A percentile compares a stretch with the other conserved stretches of the same genome.
Conservation (phyloP, 345 rosid genomes). For the Citropsis articulata region DNA sequence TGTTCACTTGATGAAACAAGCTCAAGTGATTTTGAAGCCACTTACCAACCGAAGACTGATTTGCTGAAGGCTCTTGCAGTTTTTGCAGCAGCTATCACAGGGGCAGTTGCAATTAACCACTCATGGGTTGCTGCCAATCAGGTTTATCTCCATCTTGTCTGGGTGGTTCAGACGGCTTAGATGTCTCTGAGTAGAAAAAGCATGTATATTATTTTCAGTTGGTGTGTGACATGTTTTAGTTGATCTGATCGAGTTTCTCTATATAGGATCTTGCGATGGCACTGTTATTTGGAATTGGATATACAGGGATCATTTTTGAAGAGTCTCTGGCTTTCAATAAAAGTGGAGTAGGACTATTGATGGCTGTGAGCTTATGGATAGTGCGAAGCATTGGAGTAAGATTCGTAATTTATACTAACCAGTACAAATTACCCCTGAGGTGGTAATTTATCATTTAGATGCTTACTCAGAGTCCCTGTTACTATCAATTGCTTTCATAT, state of each 20-base stretch:
- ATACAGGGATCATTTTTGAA: constrained; percentile 85
- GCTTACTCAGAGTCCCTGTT: background rate
- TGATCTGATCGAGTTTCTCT: constrained; percentile 23
- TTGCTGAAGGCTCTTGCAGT: constrained; percentile 71
- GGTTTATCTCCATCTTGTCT: constrained; percentile 32
- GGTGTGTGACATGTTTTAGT: constrained; percentile 1
- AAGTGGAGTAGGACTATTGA: constrained; percentile 90
- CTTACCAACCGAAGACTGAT: constrained; percentile 85
- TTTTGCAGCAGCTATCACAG: constrained; percentile 73
- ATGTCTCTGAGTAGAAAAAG: background rate
- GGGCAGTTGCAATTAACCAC: constrained; percentile 80
- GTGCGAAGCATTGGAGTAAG: constrained; percentile 88
- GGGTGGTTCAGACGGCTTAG: background rate
- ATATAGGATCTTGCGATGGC: constrained; percentile 96
- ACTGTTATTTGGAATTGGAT: constrained; percentile 79
- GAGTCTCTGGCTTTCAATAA: constrained; percentile 94
- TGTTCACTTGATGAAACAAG: constrained; percentile 88
- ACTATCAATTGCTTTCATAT: background rate
- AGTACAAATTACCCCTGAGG: background rate
- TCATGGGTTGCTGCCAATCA: constrained; percentile 98
- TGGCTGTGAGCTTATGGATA: constrained; percentile 98
- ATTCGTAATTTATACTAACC: background rate
- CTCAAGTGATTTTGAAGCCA: constrained; percentile 63
- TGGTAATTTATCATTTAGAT: background rate
- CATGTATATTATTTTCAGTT: background rate